Base-by-base conservation (phyloP, 257 asterid species). In the Solanum rostratum region DNA sequence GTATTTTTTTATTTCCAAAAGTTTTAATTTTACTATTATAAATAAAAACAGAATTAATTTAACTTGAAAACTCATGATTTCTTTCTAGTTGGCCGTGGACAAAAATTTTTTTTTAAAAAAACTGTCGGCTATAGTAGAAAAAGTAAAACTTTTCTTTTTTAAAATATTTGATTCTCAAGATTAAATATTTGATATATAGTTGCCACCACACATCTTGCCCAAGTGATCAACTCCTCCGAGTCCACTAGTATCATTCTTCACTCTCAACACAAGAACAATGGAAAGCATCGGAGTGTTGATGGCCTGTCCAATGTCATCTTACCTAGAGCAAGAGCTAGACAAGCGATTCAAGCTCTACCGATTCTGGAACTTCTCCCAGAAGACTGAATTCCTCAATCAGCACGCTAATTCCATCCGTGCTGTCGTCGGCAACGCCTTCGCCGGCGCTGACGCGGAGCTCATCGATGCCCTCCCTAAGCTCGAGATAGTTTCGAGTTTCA, bases 311-410 rank as follows among this genome's bases (percentile, higher is more conserved):
- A 89, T 89, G 93, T 83, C 82, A 84, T 39, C 71, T 29, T 93
- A 94, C 91, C 82, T 96, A 0, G 98, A 93, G 88, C 88, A 88
- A 46, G 94, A 93, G 84, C 93, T 93, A 59, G 92, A 90, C 80
- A 91, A 86, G 82, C 94, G 95, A 15, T 94, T 92, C 95, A 91
- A 87, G 37, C 97, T 96, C 84, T 85, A 90, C 87, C 90, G 95
- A 6, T 89, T 87, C 89, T 93, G 98, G 99, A 88, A 85, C 16
- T 86, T 86, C 81, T 90, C 93, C 1, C 87, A 85, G 83, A 85
- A 80, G 57, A 57, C 78, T 33, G 92, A 93, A 68, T 94, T 93
- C 91, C 59, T 93, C 68, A 70, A 69, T 24, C 91, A 84, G 78
- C 88, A 93, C 71, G 90, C 96, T 18, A 84, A 86, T 18, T 90